A percentile compares a stretch with the other conserved stretches of the same genome.
Conservation (phyloP, 2,329 filamentous ascomycete species). For the Cercospora citrullina region DNA sequence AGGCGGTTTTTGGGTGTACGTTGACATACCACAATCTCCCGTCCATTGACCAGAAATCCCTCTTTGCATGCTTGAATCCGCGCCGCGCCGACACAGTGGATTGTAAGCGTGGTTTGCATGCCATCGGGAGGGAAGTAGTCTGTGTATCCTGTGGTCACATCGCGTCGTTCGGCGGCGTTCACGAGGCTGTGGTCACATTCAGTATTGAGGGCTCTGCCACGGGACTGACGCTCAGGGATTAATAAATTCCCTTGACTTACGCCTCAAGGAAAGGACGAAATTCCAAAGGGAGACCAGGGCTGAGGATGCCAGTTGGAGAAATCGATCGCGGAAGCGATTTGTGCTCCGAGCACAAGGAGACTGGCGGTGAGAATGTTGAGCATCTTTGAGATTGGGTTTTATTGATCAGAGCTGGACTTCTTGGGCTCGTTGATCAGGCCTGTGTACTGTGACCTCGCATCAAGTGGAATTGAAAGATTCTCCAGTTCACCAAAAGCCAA, state of each 20-base stretch:
- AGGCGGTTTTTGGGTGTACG: neutral
- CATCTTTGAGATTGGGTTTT: neutral
- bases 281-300: neutral
- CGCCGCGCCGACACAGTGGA: constrained; percentile 13
- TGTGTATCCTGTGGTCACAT: constrained; percentile 15
- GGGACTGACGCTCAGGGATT: too few species aligned
- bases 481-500: neutral
- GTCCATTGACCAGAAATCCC: neutral
- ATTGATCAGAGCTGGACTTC: neutral
- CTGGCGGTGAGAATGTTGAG: neutral
- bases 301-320: neutral
- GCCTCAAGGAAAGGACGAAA: neutral
- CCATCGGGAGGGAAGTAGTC: constrained; percentile 19
- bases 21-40: constrained; percentile 10
- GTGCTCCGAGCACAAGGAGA: neutral
- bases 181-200: constrained; percentile 2
- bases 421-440: neutral
- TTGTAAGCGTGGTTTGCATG: constrained; percentile 15
- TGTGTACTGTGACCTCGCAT: neutral
- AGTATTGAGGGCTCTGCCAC: neutral
- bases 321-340: neutral
- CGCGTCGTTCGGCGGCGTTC: constrained; percentile 7
- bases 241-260: neutral
- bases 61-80: constrained; percentile 13
- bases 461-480: neutral